Evolutionary conservation across 2,329 filamentous ascomycete genomes (phyloP).

Genomic region (Piedraia hortae): DNA sequence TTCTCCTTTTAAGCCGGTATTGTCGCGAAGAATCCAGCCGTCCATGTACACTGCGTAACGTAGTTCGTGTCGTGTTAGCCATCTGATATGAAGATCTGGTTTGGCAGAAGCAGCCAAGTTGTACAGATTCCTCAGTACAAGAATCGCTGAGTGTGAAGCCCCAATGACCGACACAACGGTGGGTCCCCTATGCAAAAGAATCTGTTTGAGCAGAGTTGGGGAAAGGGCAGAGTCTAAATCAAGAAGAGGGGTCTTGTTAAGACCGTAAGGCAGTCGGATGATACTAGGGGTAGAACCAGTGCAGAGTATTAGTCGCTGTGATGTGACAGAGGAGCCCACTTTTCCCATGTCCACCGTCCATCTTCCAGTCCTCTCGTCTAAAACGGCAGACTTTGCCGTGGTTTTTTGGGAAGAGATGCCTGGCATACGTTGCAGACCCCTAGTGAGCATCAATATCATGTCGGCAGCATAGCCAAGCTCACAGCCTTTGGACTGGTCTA

Average conservation of each 20-base stretch:
- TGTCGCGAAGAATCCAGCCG: slow-evolving; percentile 36
- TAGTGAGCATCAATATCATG: slow-evolving; percentile 21
- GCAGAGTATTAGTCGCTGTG: slow-evolving; percentile 25
- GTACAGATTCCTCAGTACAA: slow-evolving; percentile 33
- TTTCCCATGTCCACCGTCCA: slow-evolving; percentile 14
- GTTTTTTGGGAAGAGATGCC: slow-evolving; percentile 16
- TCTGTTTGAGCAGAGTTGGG: slow-evolving; percentile 20
- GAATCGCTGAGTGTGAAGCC: slow-evolving; percentile 34
- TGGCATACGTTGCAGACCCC: slow-evolving; percentile 17
- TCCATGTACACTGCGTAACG: slow-evolving; percentile 34
- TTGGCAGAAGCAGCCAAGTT: slow-evolving; percentile 25
- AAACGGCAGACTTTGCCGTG: slow-evolving; percentile 15
- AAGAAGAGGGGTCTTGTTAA: slow-evolving; percentile 17
- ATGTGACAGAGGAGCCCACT: slow-evolving; percentile 5
- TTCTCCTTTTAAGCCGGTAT: slow-evolving; percentile 35
- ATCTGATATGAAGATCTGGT: slow-evolving; percentile 27
- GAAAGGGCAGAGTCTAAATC: slow-evolving; percentile 29
- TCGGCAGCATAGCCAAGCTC: slow-evolving; percentile 29
- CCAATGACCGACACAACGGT: slow-evolving; percentile 29
- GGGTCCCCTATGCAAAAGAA: slow-evolving; percentile 14
- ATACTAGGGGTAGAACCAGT: slow-evolving; percentile 27
- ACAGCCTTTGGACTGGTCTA: slow-evolving; percentile 30
- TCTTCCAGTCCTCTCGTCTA: slow-evolving; percentile 13
- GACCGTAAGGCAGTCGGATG: slow-evolving; percentile 17
- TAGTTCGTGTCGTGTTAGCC: slow-evolving; percentile 32